These are phyloP conservation scores for Globisporangium paddicum DNA, from an alignment of 352 stramenopile genomes.

Conservation along the genomic window DNA sequence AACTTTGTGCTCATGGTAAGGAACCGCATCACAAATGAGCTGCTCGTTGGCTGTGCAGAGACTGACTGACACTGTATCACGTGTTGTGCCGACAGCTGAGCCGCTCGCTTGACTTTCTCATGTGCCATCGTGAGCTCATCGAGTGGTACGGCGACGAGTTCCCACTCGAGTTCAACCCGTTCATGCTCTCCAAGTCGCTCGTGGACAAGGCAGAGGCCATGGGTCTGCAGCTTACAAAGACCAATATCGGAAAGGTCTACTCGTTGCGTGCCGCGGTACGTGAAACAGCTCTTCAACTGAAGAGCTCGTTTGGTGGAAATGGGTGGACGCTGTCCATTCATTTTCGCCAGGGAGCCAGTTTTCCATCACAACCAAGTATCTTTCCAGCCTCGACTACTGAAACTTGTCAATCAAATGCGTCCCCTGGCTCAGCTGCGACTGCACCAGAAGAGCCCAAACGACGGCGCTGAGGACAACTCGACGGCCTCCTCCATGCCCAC, in stretches of 20 bases:
- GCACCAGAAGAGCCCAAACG: conserved; percentile 18
- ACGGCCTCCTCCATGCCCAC: conserved; percentile 16
- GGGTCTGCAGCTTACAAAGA: conserved; percentile 18
- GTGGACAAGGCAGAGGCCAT: conserved; percentile 38
- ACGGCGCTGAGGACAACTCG: neutral
- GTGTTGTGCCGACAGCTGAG: conserved; percentile 24
- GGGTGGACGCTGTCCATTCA: neutral
- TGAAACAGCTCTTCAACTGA: neutral
- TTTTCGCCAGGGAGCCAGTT: neutral
- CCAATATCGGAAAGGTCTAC: conserved; percentile 5
- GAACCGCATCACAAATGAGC: neutral
- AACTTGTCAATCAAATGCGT: neutral
- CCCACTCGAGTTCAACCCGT: conserved; percentile 57
- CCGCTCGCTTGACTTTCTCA: conserved; percentile 48
- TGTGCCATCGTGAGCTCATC: conserved; percentile 22
- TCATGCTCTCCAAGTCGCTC: conserved; percentile 48
- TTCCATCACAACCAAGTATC: neutral
- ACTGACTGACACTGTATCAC: neutral
- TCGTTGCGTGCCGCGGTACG: conserved; percentile 31
- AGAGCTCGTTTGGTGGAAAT: neutral
- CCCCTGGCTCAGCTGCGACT: conserved; percentile 23
- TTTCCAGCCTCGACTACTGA: neutral
- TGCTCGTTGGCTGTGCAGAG: neutral
- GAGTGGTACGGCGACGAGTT: conserved; percentile 81
- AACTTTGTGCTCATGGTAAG: conserved; percentile 39